These are phyloP conservation scores for Rhytidiadelphus loreus DNA, from an alignment of 225 moss, liverwort and hornwort species.

Conservation along the genomic window DNA sequence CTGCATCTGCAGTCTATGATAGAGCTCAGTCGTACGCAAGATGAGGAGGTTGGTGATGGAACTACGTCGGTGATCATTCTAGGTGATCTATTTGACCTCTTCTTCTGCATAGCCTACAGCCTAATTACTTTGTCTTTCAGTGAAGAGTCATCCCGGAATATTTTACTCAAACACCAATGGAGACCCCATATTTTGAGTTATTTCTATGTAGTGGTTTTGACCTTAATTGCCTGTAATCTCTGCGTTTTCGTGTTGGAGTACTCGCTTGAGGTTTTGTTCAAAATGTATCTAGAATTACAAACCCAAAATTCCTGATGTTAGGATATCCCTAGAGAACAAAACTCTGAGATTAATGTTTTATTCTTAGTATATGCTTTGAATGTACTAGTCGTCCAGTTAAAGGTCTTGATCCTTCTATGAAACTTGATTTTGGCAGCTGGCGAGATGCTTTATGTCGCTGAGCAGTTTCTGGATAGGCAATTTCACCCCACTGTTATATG, in stretches of 20 bases:
- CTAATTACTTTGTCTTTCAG: neutral
- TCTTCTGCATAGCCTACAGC: neutral
- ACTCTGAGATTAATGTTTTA: neutral
- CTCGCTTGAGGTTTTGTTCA: neutral
- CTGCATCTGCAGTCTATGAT: conserved; percentile 70
- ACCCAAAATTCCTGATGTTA: neutral
- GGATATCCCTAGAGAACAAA: neutral
- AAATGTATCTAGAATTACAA: too few relatives aligned
- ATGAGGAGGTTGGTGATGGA: conserved; percentile 97
- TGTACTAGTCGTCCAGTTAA: neutral
- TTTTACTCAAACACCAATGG: neutral
- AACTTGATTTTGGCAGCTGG: conserved; percentile 48
- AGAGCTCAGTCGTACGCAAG: conserved; percentile 93
- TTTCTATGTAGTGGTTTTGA: neutral
- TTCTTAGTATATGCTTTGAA: neutral
- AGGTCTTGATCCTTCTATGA: neutral
- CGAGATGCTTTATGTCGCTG: conserved; percentile 80
- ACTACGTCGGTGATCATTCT: conserved; percentile 89
- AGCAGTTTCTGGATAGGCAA: conserved; percentile 78
- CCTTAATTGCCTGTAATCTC: neutral
- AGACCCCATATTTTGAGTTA: neutral
- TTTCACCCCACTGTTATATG: conserved; percentile 88
- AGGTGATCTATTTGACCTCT: conserved; percentile 3
- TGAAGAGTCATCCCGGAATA: neutral
- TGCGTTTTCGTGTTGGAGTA: neutral